phyloP scores from a whole-genome alignment of 2,329 filamentous ascomycete species.

The Albifimbria verrucaria region DNA sequence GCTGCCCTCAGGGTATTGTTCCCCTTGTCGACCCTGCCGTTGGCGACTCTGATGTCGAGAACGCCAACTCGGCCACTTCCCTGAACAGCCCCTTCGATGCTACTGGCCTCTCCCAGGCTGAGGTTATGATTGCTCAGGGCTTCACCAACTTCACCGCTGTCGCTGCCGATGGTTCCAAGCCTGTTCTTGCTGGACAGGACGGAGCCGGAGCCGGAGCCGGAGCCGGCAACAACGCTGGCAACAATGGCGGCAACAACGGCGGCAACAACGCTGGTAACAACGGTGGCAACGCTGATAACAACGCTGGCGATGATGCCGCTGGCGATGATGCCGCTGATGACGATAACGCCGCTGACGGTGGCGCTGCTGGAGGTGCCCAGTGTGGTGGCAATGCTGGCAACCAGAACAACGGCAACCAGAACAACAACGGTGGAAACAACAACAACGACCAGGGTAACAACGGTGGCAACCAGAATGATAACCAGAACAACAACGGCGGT shows the following conservation, averaged over 20 bases:
- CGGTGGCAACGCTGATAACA: not conserved
- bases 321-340: not conserved
- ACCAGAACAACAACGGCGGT: not conserved
- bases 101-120: constrained; percentile 61
- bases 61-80: constrained; percentile 55
- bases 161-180: constrained; percentile 25
- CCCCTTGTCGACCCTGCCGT: constrained; percentile 66
- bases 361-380: not conserved
- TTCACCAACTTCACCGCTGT: constrained; percentile 57
- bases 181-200: constrained; percentile 31
- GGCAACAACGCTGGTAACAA: not conserved
- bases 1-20: constrained; percentile 61
- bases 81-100: constrained; percentile 53
- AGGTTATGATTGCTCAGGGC: constrained; percentile 59
- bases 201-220: constrained; percentile 23
- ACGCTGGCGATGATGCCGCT: not conserved
- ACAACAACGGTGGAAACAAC: constrained; percentile 7
- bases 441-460: constrained; percentile 11
- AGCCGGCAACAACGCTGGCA: constrained; percentile 16
- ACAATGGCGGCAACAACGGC: constrained; percentile 8
- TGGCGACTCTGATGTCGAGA: constrained; percentile 52
- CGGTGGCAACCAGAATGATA: constrained; percentile 13
- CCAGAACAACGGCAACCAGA: constrained; percentile 4
- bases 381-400: not conserved
- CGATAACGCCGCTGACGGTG: not conserved